Evolutionary conservation across 2,329 filamentous ascomycete species (phyloP), one percentile per base, ranked within the genome.

Genomic region (Alternaria tenuissima): DNA sequence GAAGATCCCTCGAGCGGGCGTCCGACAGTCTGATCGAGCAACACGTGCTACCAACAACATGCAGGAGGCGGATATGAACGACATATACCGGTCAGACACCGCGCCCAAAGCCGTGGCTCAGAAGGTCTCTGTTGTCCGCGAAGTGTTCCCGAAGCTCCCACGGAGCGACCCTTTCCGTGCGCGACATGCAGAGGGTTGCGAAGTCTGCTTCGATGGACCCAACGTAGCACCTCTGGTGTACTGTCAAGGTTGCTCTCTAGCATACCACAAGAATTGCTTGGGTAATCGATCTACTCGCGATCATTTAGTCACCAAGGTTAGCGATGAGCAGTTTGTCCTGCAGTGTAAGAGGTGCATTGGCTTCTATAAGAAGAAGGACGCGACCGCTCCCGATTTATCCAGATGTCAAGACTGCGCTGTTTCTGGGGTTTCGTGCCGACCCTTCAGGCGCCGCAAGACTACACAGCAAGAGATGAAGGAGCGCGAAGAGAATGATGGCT

Each of bases 311-410:
- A 98, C 93, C 24, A 99, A 98, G 76, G 79, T 97, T 53, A 89
- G 84, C 2, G 83, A 90, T 1, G 88, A 90, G 2, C 80, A 90
- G 38, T 98, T 96, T 69, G 89, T 99, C 16, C 81, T 99, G 39
- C 95, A 99, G 75, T 99, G 95, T 80, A 90, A 89, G 66, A 91
- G 89, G 57, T 99, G 95, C 75, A 85, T 98, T 63, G 89, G 89
- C 4, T 74, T 85, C 20, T 85, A 88, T 46, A 81, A 83, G 62
- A 88, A 88, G 73, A 94, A 91, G 70, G 92, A 97, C 65, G 64
- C 71, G 0, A 84, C 82, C 18, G 88, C 89, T 1, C 94, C 95
- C 0, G 85, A 88, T 61, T 85, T 93, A 46, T 88, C 89, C 59
- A 82, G 82, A 46, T 99, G 96, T 71, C 87, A 91, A 62, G 81